These are phyloP conservation scores for Porphyrellus sp. DNA, from an alignment of 1,284 basidiomycete genomes.

Conservation along the genomic window DNA sequence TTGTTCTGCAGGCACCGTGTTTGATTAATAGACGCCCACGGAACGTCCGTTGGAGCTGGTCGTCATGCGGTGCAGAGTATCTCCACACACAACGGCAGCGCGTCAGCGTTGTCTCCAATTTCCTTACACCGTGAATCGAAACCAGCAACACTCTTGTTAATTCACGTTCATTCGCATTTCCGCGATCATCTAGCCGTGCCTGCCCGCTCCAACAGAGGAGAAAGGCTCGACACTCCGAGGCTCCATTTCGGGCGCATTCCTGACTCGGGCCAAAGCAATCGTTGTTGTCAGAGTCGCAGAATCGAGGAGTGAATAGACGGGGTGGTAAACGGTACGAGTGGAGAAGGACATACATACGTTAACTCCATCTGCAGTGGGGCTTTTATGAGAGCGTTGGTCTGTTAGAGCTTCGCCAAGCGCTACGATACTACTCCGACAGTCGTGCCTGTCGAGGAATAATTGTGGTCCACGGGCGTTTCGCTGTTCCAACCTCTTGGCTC, in stretches of 20 bases:
- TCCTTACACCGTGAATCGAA: slow-evolving; percentile 53
- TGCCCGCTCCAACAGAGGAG: slow-evolving; percentile 79
- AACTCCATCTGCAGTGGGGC: slow-evolving; percentile 85
- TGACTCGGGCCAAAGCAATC: slow-evolving; percentile 71
- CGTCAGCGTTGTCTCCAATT: slow-evolving; percentile 67
- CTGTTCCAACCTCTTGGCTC: too few species aligned
- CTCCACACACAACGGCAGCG: slow-evolving; percentile 27
- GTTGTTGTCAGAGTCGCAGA: slow-evolving; percentile 48
- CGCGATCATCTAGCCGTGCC: slow-evolving; percentile 77
- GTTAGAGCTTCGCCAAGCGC: slow-evolving; percentile 8
- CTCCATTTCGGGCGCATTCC: slow-evolving; percentile 83
- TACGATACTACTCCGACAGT: slow-evolving; percentile 67
- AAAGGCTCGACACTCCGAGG: slow-evolving; percentile 77
- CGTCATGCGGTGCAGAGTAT: not conserved
- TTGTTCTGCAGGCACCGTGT: too few species aligned
- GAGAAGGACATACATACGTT: slow-evolving; percentile 77
- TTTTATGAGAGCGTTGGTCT: slow-evolving; percentile 72
- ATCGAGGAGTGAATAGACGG: not conserved
- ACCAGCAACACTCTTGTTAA: slow-evolving; percentile 4
- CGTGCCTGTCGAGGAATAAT: slow-evolving; percentile 85
- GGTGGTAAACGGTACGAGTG: slow-evolving; percentile 58
- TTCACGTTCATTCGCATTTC: slow-evolving; percentile 51
- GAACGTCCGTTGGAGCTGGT: slow-evolving; percentile 62
- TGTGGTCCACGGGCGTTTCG: slow-evolving; percentile 82
- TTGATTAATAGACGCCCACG: slow-evolving; percentile 72